phyloP scores from a whole-genome alignment of 805 yeast genomes.

The Ogataea zsoltii region DNA sequence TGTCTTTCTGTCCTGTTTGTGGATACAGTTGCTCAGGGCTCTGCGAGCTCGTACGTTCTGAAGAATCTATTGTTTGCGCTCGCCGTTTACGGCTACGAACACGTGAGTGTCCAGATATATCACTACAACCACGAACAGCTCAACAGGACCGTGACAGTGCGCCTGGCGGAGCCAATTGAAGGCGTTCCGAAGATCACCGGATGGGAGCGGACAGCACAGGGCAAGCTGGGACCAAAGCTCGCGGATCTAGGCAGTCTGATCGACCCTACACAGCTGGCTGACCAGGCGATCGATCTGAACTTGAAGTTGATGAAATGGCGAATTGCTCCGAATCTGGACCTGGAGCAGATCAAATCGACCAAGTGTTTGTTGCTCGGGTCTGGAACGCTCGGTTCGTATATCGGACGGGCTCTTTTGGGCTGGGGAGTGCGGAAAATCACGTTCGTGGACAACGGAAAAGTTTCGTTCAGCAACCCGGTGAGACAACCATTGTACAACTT shows the following conservation, averaged over 20 bases:
- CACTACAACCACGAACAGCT: slow-evolving; percentile 33
- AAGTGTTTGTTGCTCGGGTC: slow-evolving; percentile 86
- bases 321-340: slow-evolving; percentile 76
- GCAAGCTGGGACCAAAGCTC: slow-evolving; percentile 75
- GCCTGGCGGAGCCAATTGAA: slow-evolving; percentile 10
- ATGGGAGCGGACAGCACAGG: slow-evolving; percentile 83
- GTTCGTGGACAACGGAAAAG: slow-evolving; percentile 85
- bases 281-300: slow-evolving; percentile 90
- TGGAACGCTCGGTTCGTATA: slow-evolving; percentile 94
- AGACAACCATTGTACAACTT: slow-evolving; percentile 86
- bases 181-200: slow-evolving; percentile 59
- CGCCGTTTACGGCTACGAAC: slow-evolving; percentile 34
- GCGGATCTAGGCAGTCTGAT: slow-evolving; percentile 82
- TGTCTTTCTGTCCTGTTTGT: slow-evolving; percentile 23
- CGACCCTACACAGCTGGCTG: slow-evolving; percentile 79
- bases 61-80: slow-evolving; percentile 31
- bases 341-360: slow-evolving; percentile 60
- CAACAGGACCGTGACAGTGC: slow-evolving; percentile 33
- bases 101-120: slow-evolving; percentile 41
- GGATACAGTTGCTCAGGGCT: slow-evolving; percentile 27
- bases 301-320: slow-evolving; percentile 96
- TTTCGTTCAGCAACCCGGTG: slow-evolving; percentile 93
- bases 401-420: slow-evolving; percentile 80
- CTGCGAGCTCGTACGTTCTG: slow-evolving; percentile 24
- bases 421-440: slow-evolving; percentile 93